Evolutionary conservation across 2,329 filamentous ascomycete genomes (phyloP), one percentile per base, ranked within the genome.

Genomic region (Geoglossum cookeanum): DNA sequence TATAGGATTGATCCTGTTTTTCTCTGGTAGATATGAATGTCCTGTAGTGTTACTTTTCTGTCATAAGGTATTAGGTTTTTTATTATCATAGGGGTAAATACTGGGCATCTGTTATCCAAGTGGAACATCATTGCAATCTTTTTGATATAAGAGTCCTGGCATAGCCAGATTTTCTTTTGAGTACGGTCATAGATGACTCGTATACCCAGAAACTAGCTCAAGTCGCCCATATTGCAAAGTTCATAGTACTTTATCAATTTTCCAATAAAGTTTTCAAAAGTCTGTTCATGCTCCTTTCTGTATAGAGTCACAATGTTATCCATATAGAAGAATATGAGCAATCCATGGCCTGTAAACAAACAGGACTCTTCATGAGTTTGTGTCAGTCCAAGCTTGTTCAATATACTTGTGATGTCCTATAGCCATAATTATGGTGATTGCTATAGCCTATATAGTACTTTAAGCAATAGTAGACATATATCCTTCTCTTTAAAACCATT

Each of bases 61-160:
- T 55, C 58, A 27, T 68, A n/a, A 68, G 67, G 1, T 67, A 69
- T 52, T 66, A 69, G 42, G 59, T 69, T n/a, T 29, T 66, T n/a
- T n/a, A 57, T 65, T 0, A 7, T 17, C 3, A 57, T 57, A 1
- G 55, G 22, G 6, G 52, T 58, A 15, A 55, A n/a, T n/a, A n/a
- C n/a, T n/a, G n/a, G n/a, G n/a, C n/a, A n/a, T n/a, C n/a, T n/a
- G n/a, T n/a, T n/a, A n/a, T n/a, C n/a, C n/a, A n/a, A n/a, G n/a
- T n/a, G n/a, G n/a, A n/a, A 56, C 8, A 61, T 47, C 9, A 45
- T 48, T n/a, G n/a, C n/a, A 7, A 66, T 54, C 17, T 61, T 63
- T 5, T 62, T 8, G 2, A 66, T 60, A 56, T 65, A 67, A 2
- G 56, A 59, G 35, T 60, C 30, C 57, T 68, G 62, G 13, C 17